Conservation (phyloP, 2,329 filamentous ascomycete species). For the Podosphaera fusca region DNA sequence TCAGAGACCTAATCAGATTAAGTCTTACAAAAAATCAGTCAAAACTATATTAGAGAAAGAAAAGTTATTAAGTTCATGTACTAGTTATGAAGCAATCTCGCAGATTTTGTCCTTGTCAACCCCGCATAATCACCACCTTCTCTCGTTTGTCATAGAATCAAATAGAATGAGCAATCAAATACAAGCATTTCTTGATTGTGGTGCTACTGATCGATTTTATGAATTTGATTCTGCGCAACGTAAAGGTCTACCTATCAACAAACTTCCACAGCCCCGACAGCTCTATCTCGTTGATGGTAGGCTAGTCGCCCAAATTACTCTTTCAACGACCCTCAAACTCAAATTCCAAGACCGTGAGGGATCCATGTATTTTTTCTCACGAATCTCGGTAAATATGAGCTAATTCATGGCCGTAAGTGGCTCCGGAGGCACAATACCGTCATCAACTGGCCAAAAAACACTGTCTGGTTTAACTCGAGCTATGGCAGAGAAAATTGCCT, state of each 20-base stretch:
- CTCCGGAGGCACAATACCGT: neutral
- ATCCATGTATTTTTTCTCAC: neutral
- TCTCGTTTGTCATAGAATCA: neutral
- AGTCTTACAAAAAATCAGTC: neutral
- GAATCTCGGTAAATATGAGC: neutral
- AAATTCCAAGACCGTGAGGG: neutral
- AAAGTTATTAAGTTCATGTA: neutral
- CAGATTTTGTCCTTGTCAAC: conserved; percentile 1
- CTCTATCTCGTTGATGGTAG: neutral
- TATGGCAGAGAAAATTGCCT: neutral
- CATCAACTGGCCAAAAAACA: neutral
- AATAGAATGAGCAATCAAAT: neutral
- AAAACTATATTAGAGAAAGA: neutral
- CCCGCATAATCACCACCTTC: conserved; percentile 1
- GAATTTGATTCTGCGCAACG: conserved; percentile 1
- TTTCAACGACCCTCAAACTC: neutral
- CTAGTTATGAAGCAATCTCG: neutral
- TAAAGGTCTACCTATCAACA: neutral
- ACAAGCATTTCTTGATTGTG: neutral
- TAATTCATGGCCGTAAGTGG: neutral
- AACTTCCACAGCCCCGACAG: neutral
- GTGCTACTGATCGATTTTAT: conserved; percentile 1
- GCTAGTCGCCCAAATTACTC: neutral
- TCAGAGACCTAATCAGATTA: neutral
- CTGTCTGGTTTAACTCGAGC: neutral